phyloP scores from a whole-genome alignment of 306 rosid genomes.

The Alnus rubra region DNA sequence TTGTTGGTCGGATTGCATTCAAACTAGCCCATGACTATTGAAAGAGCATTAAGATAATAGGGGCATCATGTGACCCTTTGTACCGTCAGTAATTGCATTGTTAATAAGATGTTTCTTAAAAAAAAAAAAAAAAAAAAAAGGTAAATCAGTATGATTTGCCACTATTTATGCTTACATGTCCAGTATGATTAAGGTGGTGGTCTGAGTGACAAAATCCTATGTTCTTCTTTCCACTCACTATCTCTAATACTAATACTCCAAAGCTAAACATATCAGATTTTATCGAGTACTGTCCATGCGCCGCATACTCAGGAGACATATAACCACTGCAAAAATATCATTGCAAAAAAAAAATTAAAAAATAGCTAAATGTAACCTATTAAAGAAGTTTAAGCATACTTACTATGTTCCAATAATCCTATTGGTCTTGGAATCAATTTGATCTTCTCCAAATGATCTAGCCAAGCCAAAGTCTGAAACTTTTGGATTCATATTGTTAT shows the following conservation, averaged over 20 bases:
- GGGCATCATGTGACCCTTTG: neutral
- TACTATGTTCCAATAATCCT: no score
- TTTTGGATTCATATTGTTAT: conserved; percentile 49
- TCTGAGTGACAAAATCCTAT: conserved; percentile 37
- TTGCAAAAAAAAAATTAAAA: no score
- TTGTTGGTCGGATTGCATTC: no score
- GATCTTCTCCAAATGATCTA: conserved; percentile 48
- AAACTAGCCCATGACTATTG: no score
- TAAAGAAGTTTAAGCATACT: no score
- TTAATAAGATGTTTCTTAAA: no score
- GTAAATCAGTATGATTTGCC: neutral
- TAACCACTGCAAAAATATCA: no score
- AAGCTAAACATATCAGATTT: conserved; percentile 52
- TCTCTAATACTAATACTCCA: conserved; percentile 49
- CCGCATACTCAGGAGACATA: neutral
- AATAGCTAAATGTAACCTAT: no score
- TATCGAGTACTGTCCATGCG: conserved; percentile 38
- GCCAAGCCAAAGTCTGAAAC: conserved; percentile 67
- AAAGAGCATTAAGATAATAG: neutral
- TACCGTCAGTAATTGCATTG: neutral
- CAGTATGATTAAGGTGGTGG: conserved; percentile 42
- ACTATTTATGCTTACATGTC: conserved; percentile 37
- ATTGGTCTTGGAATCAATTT: conserved; percentile 26
- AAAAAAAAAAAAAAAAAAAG: no score
- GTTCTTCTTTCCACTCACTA: conserved; percentile 52